A percentile compares a stretch with the other conserved stretches of the same genome.
Evolutionary conservation across 768 basidiomycete species (phyloP).

Genomic region (Leccinum fibrillosum): DNA sequence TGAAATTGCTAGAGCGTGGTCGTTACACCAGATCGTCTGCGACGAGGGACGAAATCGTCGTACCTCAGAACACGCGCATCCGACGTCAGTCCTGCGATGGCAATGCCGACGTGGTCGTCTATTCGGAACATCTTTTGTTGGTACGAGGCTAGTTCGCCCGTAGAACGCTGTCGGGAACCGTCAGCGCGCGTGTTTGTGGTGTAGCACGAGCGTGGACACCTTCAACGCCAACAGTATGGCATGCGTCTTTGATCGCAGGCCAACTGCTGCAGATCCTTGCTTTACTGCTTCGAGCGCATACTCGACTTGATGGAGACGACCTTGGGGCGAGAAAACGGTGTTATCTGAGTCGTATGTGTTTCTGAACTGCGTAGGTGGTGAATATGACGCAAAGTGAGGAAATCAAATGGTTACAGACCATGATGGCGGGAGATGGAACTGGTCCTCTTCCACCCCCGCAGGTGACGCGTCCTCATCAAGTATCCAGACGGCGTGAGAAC

Average conservation of each 20-base stretch:
- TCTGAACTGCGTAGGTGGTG: constrained; percentile 57
- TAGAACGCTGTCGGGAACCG: constrained; percentile 70
- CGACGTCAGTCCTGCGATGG: constrained; percentile 97
- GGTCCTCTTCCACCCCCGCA: background rate
- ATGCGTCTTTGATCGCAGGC: constrained; percentile 92
- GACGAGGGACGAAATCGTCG: background rate
- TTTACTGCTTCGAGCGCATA: constrained; percentile 99
- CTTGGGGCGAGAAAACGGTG: constrained; percentile 95
- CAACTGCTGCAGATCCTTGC: constrained; percentile 99
- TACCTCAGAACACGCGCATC: constrained; percentile 97
- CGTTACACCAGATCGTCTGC: background rate
- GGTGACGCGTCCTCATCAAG: constrained; percentile 34
- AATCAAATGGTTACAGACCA: constrained; percentile 25
- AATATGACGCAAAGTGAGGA: background rate
- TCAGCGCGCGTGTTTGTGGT: constrained; percentile 1
- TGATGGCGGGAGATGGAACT: constrained; percentile 19
- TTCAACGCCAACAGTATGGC: constrained; percentile 90
- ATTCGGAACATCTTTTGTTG: constrained; percentile 99
- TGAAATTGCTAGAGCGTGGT: constrained; percentile 75
- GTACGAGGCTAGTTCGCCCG: constrained; percentile 97
- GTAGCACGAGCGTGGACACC: constrained; percentile 41
- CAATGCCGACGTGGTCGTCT: constrained; percentile 99
- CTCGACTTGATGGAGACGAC: constrained; percentile 95
- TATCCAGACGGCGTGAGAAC: constrained; percentile 21
- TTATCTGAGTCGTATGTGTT: constrained; percentile 99